Conservation (phyloP, 768 basidiomycete species). For the Leccinum uliginosum region DNA sequence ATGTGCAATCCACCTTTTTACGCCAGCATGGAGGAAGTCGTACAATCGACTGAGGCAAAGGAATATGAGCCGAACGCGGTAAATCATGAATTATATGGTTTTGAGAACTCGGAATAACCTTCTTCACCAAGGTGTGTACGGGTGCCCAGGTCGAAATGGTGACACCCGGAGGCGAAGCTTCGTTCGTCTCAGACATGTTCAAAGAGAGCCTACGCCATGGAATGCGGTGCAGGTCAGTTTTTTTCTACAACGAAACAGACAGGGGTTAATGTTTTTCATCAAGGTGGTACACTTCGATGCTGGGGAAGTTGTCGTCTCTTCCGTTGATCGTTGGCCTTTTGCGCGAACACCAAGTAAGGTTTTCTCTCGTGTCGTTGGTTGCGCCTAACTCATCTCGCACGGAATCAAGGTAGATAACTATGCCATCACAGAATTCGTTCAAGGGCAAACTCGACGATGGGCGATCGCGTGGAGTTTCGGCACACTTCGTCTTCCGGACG, state of each 20-base stretch:
- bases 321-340: constrained; percentile 54
- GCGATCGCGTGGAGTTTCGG: constrained; percentile 83
- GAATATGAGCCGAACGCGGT: constrained; percentile 68
- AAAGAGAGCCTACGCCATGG: constrained; percentile 56
- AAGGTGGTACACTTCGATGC: constrained; percentile 90
- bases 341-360: constrained; percentile 39
- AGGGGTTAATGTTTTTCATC: background rate
- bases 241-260: background rate
- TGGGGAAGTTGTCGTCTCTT: constrained; percentile 83
- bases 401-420: constrained; percentile 74
- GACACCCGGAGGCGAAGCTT: constrained; percentile 78
- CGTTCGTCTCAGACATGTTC: constrained; percentile 76
- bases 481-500: constrained; percentile 68
- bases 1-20: constrained; percentile 99
- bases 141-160: constrained; percentile 88
- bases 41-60: constrained; percentile 56
- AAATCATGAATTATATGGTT: constrained; percentile 18
- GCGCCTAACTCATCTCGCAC: background rate
- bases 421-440: constrained; percentile 75
- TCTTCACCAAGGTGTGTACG: constrained; percentile 63
- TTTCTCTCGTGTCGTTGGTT: background rate
- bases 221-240: constrained; percentile 53
- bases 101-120: background rate
- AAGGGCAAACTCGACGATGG: constrained; percentile 91
- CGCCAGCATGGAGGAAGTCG: constrained; percentile 64